phyloP scores from a whole-genome alignment of 2,329 filamentous ascomycete species.

The Diaporthe capsici region DNA sequence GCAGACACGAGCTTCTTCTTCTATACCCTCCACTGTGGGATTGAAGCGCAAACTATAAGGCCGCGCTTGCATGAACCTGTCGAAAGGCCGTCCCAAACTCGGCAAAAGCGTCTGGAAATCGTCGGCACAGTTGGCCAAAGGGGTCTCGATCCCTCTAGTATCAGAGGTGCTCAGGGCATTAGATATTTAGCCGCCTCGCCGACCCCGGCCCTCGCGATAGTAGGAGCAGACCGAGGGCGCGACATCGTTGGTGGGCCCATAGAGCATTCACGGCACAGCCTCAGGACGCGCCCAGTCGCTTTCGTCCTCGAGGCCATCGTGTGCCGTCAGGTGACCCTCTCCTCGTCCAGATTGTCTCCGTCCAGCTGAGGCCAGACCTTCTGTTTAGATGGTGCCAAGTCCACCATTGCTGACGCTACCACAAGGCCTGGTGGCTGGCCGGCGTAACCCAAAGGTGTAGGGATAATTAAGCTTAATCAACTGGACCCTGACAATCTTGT shows the following conservation, averaged over 20 bases:
- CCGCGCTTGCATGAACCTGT: slow-evolving; percentile 6
- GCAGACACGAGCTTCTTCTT: background rate
- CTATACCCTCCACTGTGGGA: background rate
- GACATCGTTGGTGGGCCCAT: slow-evolving; percentile 18
- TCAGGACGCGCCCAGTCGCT: background rate
- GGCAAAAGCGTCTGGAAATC: slow-evolving; percentile 19
- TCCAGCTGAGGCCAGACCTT: slow-evolving; percentile 30
- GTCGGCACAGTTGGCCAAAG: slow-evolving; percentile 20
- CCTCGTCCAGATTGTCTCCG: background rate
- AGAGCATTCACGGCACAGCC: background rate
- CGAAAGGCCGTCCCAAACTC: background rate
- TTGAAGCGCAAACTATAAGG: background rate
- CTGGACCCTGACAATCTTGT: slow-evolving; percentile 45
- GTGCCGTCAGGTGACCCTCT: slow-evolving; percentile 28
- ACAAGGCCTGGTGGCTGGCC: slow-evolving; percentile 26
- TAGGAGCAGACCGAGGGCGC: slow-evolving; percentile 23
- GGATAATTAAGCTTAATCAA: slow-evolving; percentile 56
- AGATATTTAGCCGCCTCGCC: slow-evolving; percentile 28
- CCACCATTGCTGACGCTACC: slow-evolving; percentile 34
- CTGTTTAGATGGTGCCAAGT: slow-evolving; percentile 30
- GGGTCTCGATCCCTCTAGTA: slow-evolving; percentile 8
- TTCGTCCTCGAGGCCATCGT: slow-evolving; percentile 21
- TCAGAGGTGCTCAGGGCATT: background rate
- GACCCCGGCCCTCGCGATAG: slow-evolving; percentile 25
- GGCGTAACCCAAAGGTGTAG: slow-evolving; percentile 23